These are phyloP conservation scores for Pyropia haitanensis DNA, from an alignment of 23 red algal genomes.

Conservation along the genomic window DNA sequence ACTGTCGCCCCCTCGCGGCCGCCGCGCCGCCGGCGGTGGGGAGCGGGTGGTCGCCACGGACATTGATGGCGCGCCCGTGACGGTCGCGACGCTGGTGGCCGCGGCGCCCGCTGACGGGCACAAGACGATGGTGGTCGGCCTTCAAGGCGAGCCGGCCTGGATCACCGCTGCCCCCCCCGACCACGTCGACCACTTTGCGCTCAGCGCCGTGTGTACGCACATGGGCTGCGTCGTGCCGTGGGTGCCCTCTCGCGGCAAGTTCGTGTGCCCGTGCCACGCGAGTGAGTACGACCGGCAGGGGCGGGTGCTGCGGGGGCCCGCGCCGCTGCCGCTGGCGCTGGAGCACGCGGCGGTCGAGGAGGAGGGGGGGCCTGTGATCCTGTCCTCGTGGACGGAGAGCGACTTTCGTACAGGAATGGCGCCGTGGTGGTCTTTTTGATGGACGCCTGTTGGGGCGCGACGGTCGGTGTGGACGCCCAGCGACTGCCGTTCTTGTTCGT, in stretches of 20 bases:
- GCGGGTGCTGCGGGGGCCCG: constrained; percentile 51
- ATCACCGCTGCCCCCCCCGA: constrained; percentile 12
- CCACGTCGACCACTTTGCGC: constrained; percentile 18
- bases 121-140: constrained; percentile 31
- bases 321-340: constrained; percentile 41
- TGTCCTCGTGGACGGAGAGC: constrained; percentile 40
- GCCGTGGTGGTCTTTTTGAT: constrained; percentile 33
- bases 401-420: constrained; percentile 29
- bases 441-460: no score
- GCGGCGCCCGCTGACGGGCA: constrained; percentile 11
- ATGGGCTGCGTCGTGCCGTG: constrained; percentile 50
- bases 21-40: neutral
- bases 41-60: constrained; percentile 7
- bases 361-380: constrained; percentile 6
- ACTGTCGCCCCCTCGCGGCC: constrained; percentile 10
- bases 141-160: constrained; percentile 34
- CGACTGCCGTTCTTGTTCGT: no score
- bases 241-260: constrained; percentile 26
- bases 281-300: constrained; percentile 42
- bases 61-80: constrained; percentile 9
- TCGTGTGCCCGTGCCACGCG: constrained; percentile 48
- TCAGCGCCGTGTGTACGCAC: constrained; percentile 52
- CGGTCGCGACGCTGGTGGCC: constrained; percentile 2
- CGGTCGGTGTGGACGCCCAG: no score
- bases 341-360: constrained; percentile 21